phyloP scores from a whole-genome alignment of 2,329 filamentous ascomycete species.

The Pseudogymnoascus sp. region DNA sequence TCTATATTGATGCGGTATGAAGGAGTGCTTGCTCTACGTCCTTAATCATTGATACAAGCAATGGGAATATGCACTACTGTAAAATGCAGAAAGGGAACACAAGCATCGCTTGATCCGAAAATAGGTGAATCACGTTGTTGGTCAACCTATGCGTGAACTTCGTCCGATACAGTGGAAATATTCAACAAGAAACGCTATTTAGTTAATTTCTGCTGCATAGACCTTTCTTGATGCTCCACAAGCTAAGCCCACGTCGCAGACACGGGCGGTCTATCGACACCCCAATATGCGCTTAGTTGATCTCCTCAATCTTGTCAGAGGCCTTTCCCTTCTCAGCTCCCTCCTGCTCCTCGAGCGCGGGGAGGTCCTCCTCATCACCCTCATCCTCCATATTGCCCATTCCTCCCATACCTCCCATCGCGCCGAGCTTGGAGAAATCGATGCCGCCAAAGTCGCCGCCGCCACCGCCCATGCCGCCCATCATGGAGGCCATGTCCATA shows the following conservation, averaged over 20 bases:
- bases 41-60: not conserved
- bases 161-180: not conserved
- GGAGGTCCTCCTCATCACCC: conserved; percentile 72
- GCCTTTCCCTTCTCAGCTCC: conserved; percentile 37
- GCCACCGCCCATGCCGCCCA: conserved; percentile 28
- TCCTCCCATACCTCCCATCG: conserved; percentile 39
- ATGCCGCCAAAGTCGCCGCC: conserved; percentile 76
- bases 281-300: conserved; percentile 20
- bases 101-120: not conserved
- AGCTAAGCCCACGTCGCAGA: not conserved
- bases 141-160: not conserved
- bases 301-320: conserved; percentile 35
- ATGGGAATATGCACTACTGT: not conserved
- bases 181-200: conserved; percentile 4
- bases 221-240: not conserved
- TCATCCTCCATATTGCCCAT: conserved; percentile 30
- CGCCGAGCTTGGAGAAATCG: conserved; percentile 87
- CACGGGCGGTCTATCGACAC: conserved; percentile 2
- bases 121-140: not conserved
- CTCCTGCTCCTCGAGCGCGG: conserved; percentile 62
- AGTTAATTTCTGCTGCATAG: not conserved
- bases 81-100: not conserved
- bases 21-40: too few species aligned
- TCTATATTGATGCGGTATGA: too few species aligned
- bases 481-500: conserved; percentile 30